phyloP scores from a whole-genome alignment of 2,329 filamentous ascomycete species.

The Calonectria crousiana region DNA sequence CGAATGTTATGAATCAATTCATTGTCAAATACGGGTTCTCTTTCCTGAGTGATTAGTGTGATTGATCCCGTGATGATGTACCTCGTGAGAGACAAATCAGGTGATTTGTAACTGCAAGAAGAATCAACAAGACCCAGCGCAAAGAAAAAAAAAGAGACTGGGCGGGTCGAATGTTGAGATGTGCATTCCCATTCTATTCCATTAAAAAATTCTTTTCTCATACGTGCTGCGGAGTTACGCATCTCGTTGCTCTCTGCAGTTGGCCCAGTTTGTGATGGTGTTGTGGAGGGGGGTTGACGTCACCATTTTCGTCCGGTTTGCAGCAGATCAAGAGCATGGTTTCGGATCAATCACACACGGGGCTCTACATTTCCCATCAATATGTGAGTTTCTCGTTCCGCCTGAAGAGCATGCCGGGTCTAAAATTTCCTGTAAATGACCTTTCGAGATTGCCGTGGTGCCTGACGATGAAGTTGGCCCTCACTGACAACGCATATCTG shows the following conservation, averaged over 20 bases:
- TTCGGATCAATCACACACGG: not conserved
- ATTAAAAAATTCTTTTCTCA: not conserved
- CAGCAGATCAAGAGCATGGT: not conserved
- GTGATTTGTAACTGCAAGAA: not conserved
- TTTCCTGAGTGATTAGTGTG: not conserved
- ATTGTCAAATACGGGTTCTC: not conserved
- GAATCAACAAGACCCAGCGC: not conserved
- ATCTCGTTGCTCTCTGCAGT: too few species aligned
- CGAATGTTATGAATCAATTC: constrained; percentile 34
- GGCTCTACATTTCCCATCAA: not conserved
- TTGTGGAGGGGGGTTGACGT: constrained; percentile 33
- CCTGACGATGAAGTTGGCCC: not conserved
- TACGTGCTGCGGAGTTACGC: too few species aligned
- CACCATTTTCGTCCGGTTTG: constrained; percentile 21
- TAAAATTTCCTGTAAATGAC: too few species aligned
- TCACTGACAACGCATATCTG: too few species aligned
- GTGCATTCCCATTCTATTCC: not conserved
- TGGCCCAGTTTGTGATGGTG: not conserved
- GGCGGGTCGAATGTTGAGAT: not conserved
- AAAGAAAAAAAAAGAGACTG: not conserved
- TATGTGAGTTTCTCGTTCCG: not conserved
- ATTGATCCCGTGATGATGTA: not conserved
- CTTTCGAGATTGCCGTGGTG: not conserved
- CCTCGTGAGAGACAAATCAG: too few species aligned
- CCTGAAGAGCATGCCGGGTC: too few species aligned